Conservation (phyloP, 257 asterid genomes). For the Solanum peruvianum region DNA sequence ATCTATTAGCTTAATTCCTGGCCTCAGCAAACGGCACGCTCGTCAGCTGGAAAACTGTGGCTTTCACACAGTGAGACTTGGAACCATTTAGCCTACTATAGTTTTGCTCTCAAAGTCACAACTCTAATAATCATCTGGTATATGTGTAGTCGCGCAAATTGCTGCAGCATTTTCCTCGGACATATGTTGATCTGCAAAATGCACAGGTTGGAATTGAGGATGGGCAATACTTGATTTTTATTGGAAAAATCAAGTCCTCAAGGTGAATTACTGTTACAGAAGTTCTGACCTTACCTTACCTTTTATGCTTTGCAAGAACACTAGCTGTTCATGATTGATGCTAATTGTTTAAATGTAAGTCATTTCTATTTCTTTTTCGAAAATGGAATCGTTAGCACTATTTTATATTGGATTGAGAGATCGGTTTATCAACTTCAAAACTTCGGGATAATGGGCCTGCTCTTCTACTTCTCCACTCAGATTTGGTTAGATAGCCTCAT, state of each 20-base stretch:
- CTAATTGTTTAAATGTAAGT: not conserved
- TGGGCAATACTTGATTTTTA: constrained; percentile 78
- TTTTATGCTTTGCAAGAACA: not conserved
- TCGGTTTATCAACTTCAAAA: not conserved
- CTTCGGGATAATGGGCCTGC: not conserved
- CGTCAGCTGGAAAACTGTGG: constrained; percentile 67
- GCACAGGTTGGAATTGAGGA: constrained; percentile 77
- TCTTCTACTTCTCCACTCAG: not conserved
- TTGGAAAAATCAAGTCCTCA: constrained; percentile 72
- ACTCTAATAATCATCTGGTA: constrained; percentile 21
- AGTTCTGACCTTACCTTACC: not conserved
- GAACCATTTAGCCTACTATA: not conserved
- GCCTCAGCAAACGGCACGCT: constrained; percentile 52
- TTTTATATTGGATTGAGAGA: not conserved
- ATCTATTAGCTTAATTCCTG: constrained; percentile 48
- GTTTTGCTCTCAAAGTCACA: not conserved
- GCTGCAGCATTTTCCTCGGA: constrained; percentile 91
- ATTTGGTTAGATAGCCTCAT: not conserved
- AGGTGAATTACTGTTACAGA: constrained; percentile 26
- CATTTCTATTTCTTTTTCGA: not conserved
- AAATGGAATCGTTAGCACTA: not conserved
- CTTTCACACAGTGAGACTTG: constrained; percentile 61
- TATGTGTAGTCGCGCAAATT: constrained; percentile 73
- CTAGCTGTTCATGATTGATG: not conserved
- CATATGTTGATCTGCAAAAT: constrained; percentile 85